phyloP scores from a whole-genome alignment of 2,329 filamentous ascomycete species.

The Hypoxylon sp. region DNA sequence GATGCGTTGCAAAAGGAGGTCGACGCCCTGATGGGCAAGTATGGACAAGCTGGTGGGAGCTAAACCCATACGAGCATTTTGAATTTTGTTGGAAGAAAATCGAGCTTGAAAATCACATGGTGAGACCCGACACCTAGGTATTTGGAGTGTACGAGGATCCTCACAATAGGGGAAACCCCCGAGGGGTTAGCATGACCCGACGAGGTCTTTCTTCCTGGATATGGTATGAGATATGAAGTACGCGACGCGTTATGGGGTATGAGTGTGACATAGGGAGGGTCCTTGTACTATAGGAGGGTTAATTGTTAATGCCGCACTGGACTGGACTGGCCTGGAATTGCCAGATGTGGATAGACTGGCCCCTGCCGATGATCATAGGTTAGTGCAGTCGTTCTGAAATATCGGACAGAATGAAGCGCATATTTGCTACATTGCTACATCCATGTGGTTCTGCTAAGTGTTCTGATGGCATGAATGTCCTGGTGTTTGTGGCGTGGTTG shows the following conservation, averaged over 20 bases:
- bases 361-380: constrained; percentile 8
- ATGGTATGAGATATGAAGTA: constrained; percentile 38
- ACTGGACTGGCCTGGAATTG: background rate
- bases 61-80: constrained; percentile 7
- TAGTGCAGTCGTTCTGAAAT: constrained; percentile 17
- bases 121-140: background rate
- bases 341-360: constrained; percentile 17
- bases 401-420: constrained; percentile 28
- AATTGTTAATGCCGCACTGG: constrained; percentile 27
- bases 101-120: background rate
- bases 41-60: constrained; percentile 46
- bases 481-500: background rate
- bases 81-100: constrained; percentile 6
- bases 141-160: constrained; percentile 3
- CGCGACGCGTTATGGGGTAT: constrained; percentile 18
- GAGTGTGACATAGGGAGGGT: constrained; percentile 21
- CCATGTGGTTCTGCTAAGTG: background rate
- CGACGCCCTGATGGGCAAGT: constrained; percentile 71
- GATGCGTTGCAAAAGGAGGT: constrained; percentile 81
- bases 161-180: constrained; percentile 3
- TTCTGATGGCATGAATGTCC: background rate
- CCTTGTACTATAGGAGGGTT: constrained; percentile 31
- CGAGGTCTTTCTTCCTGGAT: constrained; percentile 18
- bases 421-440: constrained; percentile 5
- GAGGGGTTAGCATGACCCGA: background rate